phyloP scores from a whole-genome alignment of 441 rosid genomes.

The Geranium incanum region DNA sequence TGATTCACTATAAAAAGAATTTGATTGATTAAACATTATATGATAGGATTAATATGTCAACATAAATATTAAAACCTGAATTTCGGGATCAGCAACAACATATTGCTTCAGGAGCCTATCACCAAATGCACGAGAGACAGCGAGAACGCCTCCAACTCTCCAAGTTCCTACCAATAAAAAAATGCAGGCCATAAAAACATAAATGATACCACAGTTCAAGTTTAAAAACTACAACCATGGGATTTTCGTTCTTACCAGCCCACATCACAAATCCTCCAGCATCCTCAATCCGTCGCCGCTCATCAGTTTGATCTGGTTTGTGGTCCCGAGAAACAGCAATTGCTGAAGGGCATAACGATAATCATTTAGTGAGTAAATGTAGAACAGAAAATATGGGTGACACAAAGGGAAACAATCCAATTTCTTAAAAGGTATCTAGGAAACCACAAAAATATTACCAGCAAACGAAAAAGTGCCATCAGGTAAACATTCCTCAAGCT shows the following conservation, averaged over 20 bases:
- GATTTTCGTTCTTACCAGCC: slow-evolving; percentile 55
- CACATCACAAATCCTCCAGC: slow-evolving; percentile 99
- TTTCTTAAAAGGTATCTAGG: background rate
- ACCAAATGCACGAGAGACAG: slow-evolving; percentile 99
- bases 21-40: background rate
- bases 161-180: slow-evolving; percentile 60
- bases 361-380: slow-evolving; percentile 9
- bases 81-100: slow-evolving; percentile 99
- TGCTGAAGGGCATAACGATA: slow-evolving; percentile 37
- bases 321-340: slow-evolving; percentile 97
- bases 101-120: slow-evolving; percentile 89
- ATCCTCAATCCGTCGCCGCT: slow-evolving; percentile 87
- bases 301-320: slow-evolving; percentile 95
- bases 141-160: slow-evolving; percentile 99
- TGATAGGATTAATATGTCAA: background rate
- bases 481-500: no score
- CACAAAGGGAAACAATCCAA: background rate
- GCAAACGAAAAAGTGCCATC: no score
- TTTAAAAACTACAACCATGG: slow-evolving; percentile 4
- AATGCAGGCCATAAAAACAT: slow-evolving; percentile 14
- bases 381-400: background rate
- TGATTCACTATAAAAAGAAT: background rate
- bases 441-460: background rate
- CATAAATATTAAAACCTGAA: slow-evolving; percentile 49
- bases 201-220: background rate